These are phyloP conservation scores for Phalaenopsis equestris DNA, from an alignment of 106 monocot species.

Conservation along the genomic window DNA sequence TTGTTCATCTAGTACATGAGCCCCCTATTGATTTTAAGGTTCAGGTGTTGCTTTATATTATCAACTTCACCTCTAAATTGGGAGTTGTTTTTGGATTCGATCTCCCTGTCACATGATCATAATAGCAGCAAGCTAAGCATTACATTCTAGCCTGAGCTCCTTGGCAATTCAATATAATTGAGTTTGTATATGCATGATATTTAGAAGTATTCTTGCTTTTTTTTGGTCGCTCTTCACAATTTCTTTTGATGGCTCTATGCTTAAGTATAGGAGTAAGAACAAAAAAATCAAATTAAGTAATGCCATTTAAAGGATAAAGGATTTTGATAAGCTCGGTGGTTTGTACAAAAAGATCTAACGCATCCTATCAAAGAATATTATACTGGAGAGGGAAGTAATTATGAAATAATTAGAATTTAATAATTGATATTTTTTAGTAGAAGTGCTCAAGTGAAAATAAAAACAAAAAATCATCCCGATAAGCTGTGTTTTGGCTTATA, in stretches of 20 bases:
- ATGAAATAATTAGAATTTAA: neutral
- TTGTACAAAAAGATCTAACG: neutral
- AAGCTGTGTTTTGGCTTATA: neutral
- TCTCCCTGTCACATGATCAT: neutral
- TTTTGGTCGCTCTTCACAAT: neutral
- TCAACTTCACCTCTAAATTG: neutral
- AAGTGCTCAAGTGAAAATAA: neutral
- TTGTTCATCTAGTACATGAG: neutral
- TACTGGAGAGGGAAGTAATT: neutral
- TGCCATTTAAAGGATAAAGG: neutral
- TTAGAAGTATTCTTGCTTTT: neutral
- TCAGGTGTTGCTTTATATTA: neutral
- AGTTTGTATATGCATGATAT: neutral
- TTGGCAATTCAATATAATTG: neutral
- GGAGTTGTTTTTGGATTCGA: neutral
- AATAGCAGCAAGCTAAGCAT: neutral
- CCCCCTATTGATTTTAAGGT: neutral
- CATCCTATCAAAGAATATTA: neutral
- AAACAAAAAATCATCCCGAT: neutral
- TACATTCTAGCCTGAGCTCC: neutral
- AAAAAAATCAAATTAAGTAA: neutral
- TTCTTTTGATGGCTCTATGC: neutral
- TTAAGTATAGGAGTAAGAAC: neutral
- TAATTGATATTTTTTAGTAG: neutral
- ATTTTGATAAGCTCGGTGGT: neutral